Base-by-base conservation (phyloP, 179 eudicot genomes). In the Beta corolliflora region DNA sequence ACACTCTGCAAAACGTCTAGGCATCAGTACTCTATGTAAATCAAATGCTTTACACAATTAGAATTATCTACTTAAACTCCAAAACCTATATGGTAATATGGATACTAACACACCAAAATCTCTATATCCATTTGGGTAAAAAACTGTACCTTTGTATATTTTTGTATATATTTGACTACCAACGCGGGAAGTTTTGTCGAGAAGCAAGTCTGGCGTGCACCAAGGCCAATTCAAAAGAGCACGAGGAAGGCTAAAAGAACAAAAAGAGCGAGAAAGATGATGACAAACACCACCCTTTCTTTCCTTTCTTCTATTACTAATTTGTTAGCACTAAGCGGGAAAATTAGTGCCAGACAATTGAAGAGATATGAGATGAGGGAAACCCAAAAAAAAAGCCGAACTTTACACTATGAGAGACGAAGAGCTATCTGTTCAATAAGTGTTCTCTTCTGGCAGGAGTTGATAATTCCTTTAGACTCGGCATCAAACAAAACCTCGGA, bases 351-450 rank as follows among this genome's bases (percentile, higher is more conserved):
- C 10, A 46, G 50, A 61, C 23, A 21, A 73, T 10, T 50, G 19
- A 50, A 25, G 41, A 23, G 7, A 54, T 10, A 29, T 77, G 19
- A 46, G 77, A 46, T 31, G 45, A 29, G 70, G 46, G 23, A 3
- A 44, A 79, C 63, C 16, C 41, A 36, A 54, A 44, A 46, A 50
- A 44, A 60, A 53, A 31, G 70, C 9, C 52, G 19, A 21, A 55
- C 61, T 59, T 55, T 44, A 79, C 74, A 79, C 88, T 89, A 91
- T 21, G 97, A 89, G 58, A 93, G 97, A 67, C 88, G 92, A 68
- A 94, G 90, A n/a, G 98, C 97, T 70, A 93, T 93, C 84, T 94
- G 90, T 81, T 93, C 92, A 31, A 94, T 88, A 23, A 94, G 90
- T 23, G 83, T 65, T 81, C 88, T 90, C 86, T 92, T 94, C 87